Percentiles rank a stretch among this genome's conserved stretches.
Evolutionary conservation across 352 stramenopile species (phyloP).

Genomic region (Pythium aristosporum): DNA sequence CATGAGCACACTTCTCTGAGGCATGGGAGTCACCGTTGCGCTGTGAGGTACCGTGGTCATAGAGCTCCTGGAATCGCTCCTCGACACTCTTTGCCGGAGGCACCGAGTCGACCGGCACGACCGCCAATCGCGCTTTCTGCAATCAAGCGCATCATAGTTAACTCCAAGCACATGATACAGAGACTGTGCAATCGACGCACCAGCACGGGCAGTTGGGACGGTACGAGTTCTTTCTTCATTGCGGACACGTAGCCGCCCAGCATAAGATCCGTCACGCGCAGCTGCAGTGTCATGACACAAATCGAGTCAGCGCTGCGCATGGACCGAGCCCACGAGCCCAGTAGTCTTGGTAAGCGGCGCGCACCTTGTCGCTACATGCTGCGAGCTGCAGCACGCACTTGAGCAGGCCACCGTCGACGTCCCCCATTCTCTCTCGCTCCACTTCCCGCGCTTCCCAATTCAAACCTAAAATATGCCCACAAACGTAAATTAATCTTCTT

Average conservation of each 20-base stretch:
- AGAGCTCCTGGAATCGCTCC: conserved; percentile 58
- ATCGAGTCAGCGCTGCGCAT: not conserved
- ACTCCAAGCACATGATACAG: not conserved
- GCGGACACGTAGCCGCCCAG: conserved; percentile 36
- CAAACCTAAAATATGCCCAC: not conserved
- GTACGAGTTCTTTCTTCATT: conserved; percentile 24
- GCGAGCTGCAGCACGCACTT: conserved; percentile 77
- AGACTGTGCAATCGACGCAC: conserved; percentile 11
- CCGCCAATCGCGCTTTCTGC: conserved; percentile 59
- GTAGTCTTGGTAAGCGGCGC: not conserved
- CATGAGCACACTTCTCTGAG: not conserved
- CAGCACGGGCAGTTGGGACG: conserved; percentile 48
- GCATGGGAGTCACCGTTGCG: not conserved
- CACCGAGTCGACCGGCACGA: conserved; percentile 44
- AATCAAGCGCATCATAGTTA: not conserved
- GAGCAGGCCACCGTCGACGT: conserved; percentile 59
- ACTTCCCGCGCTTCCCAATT: conserved; percentile 10
- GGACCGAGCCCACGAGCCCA: not conserved
- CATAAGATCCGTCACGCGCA: conserved; percentile 53
- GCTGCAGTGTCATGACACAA: conserved; percentile 25
- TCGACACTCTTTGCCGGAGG: conserved; percentile 27
- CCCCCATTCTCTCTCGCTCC: conserved; percentile 31
- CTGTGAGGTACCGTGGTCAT: conserved; percentile 35
- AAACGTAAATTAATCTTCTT: not conserved
- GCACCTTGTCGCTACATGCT: conserved; percentile 75